These are phyloP conservation scores for Brassica rapa DNA, from an alignment of 345 rosid species.

Conservation along the genomic window DNA sequence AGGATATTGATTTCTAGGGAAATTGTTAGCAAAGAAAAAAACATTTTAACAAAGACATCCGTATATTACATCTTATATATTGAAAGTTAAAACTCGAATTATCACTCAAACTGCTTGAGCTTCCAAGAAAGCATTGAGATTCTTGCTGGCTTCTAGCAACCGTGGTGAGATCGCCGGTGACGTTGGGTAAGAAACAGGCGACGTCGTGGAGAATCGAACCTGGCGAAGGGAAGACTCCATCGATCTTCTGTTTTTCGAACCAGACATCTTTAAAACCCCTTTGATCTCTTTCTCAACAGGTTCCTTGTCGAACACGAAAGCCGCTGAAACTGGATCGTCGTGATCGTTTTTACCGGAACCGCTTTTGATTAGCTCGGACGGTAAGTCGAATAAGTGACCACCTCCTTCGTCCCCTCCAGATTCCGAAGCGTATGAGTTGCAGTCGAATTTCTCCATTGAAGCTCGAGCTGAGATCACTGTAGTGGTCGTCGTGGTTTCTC, in stretches of 20 bases:
- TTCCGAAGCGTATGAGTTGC: slow-evolving; percentile 68
- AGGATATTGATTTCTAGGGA: neutral
- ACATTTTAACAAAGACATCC: neutral
- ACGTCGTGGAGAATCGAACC: slow-evolving; percentile 70
- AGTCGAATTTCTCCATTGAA: slow-evolving; percentile 83
- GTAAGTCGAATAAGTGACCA: slow-evolving; percentile 66
- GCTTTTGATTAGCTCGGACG: slow-evolving; percentile 60
- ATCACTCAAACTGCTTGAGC: slow-evolving; percentile 62
- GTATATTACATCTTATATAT: neutral
- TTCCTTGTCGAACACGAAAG: slow-evolving; percentile 67
- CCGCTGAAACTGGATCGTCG: slow-evolving; percentile 64
- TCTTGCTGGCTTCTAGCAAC: slow-evolving; percentile 53
- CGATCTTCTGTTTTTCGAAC: slow-evolving; percentile 54
- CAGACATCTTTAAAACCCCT: slow-evolving; percentile 53
- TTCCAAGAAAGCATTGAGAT: slow-evolving; percentile 62
- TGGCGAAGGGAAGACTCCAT: slow-evolving; percentile 59
- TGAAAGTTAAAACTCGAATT: neutral
- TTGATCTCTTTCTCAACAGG: slow-evolving; percentile 53
- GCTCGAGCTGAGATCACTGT: slow-evolving; percentile 69
- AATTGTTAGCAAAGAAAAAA: neutral
- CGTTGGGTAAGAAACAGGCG: slow-evolving; percentile 54
- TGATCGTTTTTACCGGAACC: slow-evolving; percentile 49
- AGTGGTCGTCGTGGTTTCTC: slow-evolving; percentile 37
- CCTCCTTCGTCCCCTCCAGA: slow-evolving; percentile 26
- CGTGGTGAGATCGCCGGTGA: slow-evolving; percentile 71